A percentile compares a stretch with the other conserved stretches of the same genome.
Conservation (phyloP, 768 basidiomycete genomes). For the Amyloporia xantha region DNA sequence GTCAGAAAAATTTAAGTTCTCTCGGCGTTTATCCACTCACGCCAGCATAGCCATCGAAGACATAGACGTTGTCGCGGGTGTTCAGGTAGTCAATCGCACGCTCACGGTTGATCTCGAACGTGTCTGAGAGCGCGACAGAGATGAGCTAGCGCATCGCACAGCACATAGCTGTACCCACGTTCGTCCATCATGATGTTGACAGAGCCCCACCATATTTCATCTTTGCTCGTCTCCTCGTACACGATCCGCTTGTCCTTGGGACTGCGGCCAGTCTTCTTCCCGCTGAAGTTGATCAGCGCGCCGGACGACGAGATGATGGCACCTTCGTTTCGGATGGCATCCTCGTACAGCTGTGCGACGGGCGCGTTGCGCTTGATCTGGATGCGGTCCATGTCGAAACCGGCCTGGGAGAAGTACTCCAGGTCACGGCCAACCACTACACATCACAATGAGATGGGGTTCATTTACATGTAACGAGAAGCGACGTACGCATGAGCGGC, state of each 20-base stretch:
- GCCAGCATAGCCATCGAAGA: slow-evolving; percentile 94
- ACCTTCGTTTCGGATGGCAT: slow-evolving; percentile 97
- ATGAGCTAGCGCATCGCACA: too few species aligned
- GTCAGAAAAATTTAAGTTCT: background rate
- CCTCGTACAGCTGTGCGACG: slow-evolving; percentile 89
- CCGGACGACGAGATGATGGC: slow-evolving; percentile 96
- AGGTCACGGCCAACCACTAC: slow-evolving; percentile 89
- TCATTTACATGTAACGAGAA: slow-evolving; percentile 8
- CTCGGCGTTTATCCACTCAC: slow-evolving; percentile 33
- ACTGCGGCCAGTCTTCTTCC: slow-evolving; percentile 96
- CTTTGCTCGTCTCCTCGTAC: slow-evolving; percentile 92
- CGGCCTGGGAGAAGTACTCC: slow-evolving; percentile 97
- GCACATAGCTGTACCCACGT: slow-evolving; percentile 43
- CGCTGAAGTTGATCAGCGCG: slow-evolving; percentile 98
- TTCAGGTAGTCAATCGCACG: slow-evolving; percentile 99
- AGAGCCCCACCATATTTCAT: slow-evolving; percentile 99
- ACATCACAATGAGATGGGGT: background rate
- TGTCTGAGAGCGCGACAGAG: slow-evolving; percentile 46
- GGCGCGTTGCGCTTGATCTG: slow-evolving; percentile 93
- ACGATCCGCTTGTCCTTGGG: slow-evolving; percentile 99
- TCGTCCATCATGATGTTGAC: slow-evolving; percentile 99
- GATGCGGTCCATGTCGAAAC: slow-evolving; percentile 98
- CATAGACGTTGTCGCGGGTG: slow-evolving; percentile 96
- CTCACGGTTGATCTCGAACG: slow-evolving; percentile 98
- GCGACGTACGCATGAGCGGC: slow-evolving; percentile 46